Evolutionary conservation across 139 green algal genomes (phyloP), one percentile per base, ranked within the genome.

Genomic region (Microglena sp.): DNA sequence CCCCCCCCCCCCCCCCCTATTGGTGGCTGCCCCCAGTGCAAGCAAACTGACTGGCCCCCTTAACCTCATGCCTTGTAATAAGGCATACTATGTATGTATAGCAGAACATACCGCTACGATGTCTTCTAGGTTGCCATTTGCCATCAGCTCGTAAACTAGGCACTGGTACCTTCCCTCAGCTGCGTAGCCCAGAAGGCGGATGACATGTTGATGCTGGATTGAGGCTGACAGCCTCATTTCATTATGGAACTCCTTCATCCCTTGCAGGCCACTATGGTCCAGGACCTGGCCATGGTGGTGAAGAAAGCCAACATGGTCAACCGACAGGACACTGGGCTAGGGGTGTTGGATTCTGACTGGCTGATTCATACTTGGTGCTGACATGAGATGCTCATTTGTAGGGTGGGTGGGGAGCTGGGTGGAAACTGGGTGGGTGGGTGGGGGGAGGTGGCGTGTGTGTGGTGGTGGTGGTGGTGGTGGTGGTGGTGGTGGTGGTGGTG

Each of bases 111-210:
- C n/a, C n/a, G 58, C 64, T 44, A 80, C 45, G 2, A 67, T 15
- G 8, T 81, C 74, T 35, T 81, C 69, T 31, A 81, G 55, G 69
- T 77, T 81, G 28, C 74, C 74, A 5, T 57, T 53, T 4, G 74
- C 57, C 60, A 81, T 71, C 26, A 81, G 74, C 69, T 81, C 74
- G 33, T 81, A 81, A 21, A 81, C 74, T 11, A 81, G 69, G 54
- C 73, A 74, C 66, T 68, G 60, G 7, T 57, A 62, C 29, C 46
- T 28, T 30, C 53, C 62, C 40, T 74, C 66, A 2, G 68, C 68
- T 31, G 73, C 69, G 43, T 71, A 80, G 34, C 74, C 74, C 60
- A 81, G 60, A 55, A 81, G 65, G 1, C 56, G 55, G 35, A 81
- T 69, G 21, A 81, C 60, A 33, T 74, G 45, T 3, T 69, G 74